phyloP scores from a whole-genome alignment of 1,284 basidiomycete genomes.

The Heterobasidion parviporum region DNA sequence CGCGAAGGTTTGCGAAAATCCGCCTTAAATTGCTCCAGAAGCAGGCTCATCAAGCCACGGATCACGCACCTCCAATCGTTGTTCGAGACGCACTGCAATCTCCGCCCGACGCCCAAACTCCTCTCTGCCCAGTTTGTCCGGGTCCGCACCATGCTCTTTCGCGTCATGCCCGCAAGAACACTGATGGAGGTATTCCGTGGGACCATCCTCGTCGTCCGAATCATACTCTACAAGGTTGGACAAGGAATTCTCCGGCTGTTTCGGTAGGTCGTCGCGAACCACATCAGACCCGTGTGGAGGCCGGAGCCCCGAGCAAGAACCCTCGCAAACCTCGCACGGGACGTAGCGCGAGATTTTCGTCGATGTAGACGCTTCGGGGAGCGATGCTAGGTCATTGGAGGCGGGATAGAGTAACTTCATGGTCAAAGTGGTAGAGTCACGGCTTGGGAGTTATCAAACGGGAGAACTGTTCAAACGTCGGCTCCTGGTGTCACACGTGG shows the following conservation, averaged over 20 bases:
- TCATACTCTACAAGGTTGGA: conserved; percentile 48
- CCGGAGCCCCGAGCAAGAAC: conserved; percentile 53
- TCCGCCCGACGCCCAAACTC: conserved; percentile 68
- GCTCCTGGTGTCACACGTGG: background rate
- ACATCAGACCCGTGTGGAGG: conserved; percentile 54
- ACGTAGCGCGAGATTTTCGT: conserved; percentile 74
- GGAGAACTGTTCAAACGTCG: background rate
- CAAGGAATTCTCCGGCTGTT: conserved; percentile 35
- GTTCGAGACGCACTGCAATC: conserved; percentile 79
- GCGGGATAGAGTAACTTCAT: conserved; percentile 64
- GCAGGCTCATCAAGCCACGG: background rate
- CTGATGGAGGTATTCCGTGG: conserved; percentile 46
- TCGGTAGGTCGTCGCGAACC: conserved; percentile 37
- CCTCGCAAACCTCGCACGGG: conserved; percentile 49
- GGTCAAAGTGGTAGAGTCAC: background rate
- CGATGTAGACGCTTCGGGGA: conserved; percentile 41
- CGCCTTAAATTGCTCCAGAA: background rate
- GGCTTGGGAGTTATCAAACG: background rate
- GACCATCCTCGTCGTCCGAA: conserved; percentile 46
- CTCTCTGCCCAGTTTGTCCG: conserved; percentile 39
- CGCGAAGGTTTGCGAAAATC: background rate
- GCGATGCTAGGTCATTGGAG: conserved; percentile 35
- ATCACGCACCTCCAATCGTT: conserved; percentile 66
- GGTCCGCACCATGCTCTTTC: conserved; percentile 62
- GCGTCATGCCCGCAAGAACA: conserved; percentile 77